A percentile compares a stretch with the other conserved stretches of the same genome.
phyloP scores from a whole-genome alignment of 306 rosid genomes.

The Dryas alaskensis region DNA sequence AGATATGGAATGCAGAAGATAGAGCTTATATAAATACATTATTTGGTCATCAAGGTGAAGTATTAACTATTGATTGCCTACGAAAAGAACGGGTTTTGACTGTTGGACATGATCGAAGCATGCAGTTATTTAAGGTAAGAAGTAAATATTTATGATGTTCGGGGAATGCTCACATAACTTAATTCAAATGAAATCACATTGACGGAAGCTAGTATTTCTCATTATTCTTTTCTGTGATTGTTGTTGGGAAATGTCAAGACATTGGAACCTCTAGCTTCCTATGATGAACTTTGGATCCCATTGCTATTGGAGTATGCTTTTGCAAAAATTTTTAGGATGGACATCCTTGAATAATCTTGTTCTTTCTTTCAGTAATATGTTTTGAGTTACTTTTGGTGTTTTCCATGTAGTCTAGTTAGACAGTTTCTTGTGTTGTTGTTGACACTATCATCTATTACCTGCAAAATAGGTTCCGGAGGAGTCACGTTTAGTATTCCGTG shows the following conservation, averaged over 20 bases:
- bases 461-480: constrained; percentile 86
- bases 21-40: constrained; percentile 80
- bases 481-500: constrained; percentile 81
- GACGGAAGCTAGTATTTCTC: background rate
- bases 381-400: constrained; percentile 3
- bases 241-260: too few species aligned
- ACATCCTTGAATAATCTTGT: background rate
- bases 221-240: background rate
- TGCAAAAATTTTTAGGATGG: background rate
- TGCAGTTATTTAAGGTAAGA: constrained; percentile 89
- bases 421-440: constrained; percentile 4
- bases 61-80: constrained; percentile 70
- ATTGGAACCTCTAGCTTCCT: background rate
- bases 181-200: background rate
- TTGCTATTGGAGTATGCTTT: background rate
- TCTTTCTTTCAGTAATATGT: constrained; percentile 8
- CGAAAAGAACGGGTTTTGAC: constrained; percentile 82
- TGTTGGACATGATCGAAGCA: constrained; percentile 85
- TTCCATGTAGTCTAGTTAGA: background rate
- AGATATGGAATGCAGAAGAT: constrained; percentile 97
- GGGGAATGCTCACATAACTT: constrained; percentile 1
- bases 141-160: background rate
- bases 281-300: background rate
- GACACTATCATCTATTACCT: constrained; percentile 23
- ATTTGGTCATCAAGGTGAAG: constrained; percentile 93